Base-by-base conservation (phyloP, 2,329 filamentous ascomycete species). In the Graphilbum ipis-grandicollis region DNA sequence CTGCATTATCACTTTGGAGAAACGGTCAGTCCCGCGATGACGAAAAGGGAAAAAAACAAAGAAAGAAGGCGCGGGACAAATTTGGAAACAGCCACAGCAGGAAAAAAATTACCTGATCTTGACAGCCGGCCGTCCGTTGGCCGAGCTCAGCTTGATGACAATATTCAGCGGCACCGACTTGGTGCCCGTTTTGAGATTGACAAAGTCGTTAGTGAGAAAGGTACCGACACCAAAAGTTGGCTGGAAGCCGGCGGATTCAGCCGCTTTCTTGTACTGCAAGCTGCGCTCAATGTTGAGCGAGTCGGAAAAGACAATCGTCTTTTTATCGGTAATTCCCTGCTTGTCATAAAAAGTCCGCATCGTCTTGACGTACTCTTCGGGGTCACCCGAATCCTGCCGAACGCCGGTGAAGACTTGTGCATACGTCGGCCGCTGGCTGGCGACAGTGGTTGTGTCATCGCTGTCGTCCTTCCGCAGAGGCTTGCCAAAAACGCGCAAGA, bases 101-200 rank as follows among this genome's bases (percentile, higher is more conserved):
- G 63, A 60, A 50, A 53, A 36, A 1, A 34, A 33, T 52, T 50
- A 65, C 62, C 56, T 94, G 46, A 98, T 82, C 64, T 98, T 98
- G 51, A 98, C 75, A 3, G 90, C 86, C 0, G 79, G 72, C 33
- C 76, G 71, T 6, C 86, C 86, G 13, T 65, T 72, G 0, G 85
- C 90, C 9, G 82, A 85, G 43, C 82, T 83, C 42, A 98, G 68
- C 60, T 98, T 98, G 60, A 98, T 94, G 47, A 98, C 90, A 49
- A 98, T 98, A 50, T 98, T 98, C 38, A 98, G 62, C 0, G 90
- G 90, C 14, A 76, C 73, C 1, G 86, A 94, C 58, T 94, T 96
- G 47, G 75, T 74, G 29, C 77, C 76, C 1, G 76, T 80, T 26
- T 66, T 73, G 42, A 69, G 60, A 45, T 79, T 72, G n/a, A 60